A percentile compares a stretch with the other conserved stretches of the same genome.
These are phyloP conservation scores for Cotoneaster glaucophyllus DNA, from an alignment of 306 rosid genomes.

Conservation along the genomic window DNA sequence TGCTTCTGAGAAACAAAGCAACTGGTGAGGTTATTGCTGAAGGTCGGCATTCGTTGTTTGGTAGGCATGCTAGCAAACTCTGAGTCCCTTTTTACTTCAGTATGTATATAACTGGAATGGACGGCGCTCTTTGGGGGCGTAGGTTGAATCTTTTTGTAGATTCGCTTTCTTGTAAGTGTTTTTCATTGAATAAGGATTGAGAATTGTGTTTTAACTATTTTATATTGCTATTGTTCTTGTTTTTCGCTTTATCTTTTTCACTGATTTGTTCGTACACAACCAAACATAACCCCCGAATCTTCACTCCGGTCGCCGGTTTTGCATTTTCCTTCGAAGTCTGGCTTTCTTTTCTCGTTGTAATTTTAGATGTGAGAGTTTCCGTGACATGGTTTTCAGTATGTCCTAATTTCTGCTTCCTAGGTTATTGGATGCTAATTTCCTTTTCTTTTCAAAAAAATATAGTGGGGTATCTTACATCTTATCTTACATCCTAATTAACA, in stretches of 20 bases:
- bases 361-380: neutral
- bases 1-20: slow-evolving; percentile 60
- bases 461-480: too few species aligned
- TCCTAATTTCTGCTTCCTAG: neutral
- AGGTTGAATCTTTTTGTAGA: neutral
- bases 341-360: neutral
- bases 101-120: neutral
- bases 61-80: slow-evolving; percentile 60
- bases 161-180: neutral
- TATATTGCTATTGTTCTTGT: neutral
- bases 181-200: neutral
- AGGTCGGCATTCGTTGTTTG: slow-evolving; percentile 88
- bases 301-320: neutral
- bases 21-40: slow-evolving; percentile 86
- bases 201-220: neutral
- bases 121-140: neutral
- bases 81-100: slow-evolving; percentile 11
- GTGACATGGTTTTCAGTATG: neutral
- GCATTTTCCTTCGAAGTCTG: neutral
- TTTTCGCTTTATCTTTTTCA: neutral
- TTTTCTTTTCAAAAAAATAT: too few species aligned
- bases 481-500: too few species aligned
- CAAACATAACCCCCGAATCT: neutral
- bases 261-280: neutral
- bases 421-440: neutral